Percentiles rank a stretch among this genome's conserved stretches.
phyloP scores from a whole-genome alignment of 306 rosid genomes.

The Betula pendula region DNA sequence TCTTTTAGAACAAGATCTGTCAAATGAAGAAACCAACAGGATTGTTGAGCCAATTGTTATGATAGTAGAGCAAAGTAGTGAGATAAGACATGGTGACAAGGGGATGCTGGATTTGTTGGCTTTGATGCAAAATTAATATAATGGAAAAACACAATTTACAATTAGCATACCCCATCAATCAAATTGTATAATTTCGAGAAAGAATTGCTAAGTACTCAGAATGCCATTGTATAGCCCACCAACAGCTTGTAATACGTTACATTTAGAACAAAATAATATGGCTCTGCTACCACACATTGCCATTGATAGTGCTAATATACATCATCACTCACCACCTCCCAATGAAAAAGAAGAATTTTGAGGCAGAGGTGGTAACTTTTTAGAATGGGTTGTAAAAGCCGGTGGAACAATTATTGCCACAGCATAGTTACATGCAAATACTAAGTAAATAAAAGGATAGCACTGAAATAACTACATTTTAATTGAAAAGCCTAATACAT shows the following conservation, averaged over 20 bases:
- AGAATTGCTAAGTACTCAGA: background rate
- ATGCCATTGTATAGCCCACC: too few relatives aligned
- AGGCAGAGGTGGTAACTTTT: background rate
- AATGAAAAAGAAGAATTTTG: too few relatives aligned
- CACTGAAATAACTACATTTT: background rate
- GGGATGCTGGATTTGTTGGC: too few relatives aligned
- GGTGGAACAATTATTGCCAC: background rate
- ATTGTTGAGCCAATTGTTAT: conserved; percentile 7
- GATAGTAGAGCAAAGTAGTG: background rate
- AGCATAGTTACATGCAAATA: background rate
- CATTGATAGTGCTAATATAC: too few relatives aligned
- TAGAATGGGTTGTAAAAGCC: background rate
- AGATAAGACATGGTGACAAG: too few relatives aligned
- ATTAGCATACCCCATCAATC: too few relatives aligned
- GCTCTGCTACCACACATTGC: background rate
- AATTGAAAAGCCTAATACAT: too few relatives aligned
- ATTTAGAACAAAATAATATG: background rate
- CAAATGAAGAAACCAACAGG: conserved; percentile 27
- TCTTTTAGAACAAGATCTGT: conserved; percentile 88
- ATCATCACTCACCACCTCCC: too few relatives aligned
- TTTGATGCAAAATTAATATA: too few relatives aligned
- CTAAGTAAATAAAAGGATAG: background rate
- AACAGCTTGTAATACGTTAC: background rate
- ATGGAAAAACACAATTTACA: too few relatives aligned
- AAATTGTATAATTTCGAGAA: background rate